These are phyloP conservation scores for Colletotrichum caudatum DNA, from an alignment of 2,329 filamentous ascomycete genomes.

Conservation along the genomic window DNA sequence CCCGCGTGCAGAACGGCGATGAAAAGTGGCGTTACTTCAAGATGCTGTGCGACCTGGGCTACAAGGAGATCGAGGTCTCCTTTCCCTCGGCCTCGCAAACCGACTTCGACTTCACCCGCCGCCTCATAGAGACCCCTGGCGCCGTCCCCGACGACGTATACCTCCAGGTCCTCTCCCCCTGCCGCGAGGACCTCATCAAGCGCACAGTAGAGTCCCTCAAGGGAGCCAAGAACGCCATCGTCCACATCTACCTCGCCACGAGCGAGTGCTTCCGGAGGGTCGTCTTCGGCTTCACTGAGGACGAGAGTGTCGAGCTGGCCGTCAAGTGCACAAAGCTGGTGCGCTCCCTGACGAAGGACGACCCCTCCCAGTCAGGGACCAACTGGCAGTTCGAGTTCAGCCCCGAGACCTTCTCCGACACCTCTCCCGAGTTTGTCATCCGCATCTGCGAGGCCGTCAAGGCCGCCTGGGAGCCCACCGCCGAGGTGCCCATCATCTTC, in stretches of 20 bases:
- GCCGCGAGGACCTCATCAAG: slow-evolving; percentile 89
- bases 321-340: slow-evolving; percentile 89
- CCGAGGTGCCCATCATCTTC: slow-evolving; percentile 83
- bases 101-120: slow-evolving; percentile 94
- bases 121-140: slow-evolving; percentile 86
- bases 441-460: slow-evolving; percentile 93
- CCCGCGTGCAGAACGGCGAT: slow-evolving; percentile 77
- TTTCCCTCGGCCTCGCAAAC: slow-evolving; percentile 95
- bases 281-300: slow-evolving; percentile 88
- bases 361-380: slow-evolving; percentile 67
- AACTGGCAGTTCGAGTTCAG: slow-evolving; percentile 86
- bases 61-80: slow-evolving; percentile 97
- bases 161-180: slow-evolving; percentile 92
- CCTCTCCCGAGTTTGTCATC: slow-evolving; percentile 84
- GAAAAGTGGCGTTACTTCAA: slow-evolving; percentile 97
- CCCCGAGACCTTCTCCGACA: slow-evolving; percentile 92
- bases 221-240: slow-evolving; percentile 91
- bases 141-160: slow-evolving; percentile 89
- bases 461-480: slow-evolving; percentile 83
- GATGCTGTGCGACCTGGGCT: slow-evolving; percentile 91
- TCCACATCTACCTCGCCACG: slow-evolving; percentile 96
- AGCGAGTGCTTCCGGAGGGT: slow-evolving; percentile 95
- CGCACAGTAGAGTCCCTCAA: slow-evolving; percentile 89
- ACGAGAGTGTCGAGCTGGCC: slow-evolving; percentile 84
- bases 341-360: slow-evolving; percentile 88